phyloP scores from a whole-genome alignment of 1,139 yeast genomes.

The Hyphopichia burtonii region DNA sequence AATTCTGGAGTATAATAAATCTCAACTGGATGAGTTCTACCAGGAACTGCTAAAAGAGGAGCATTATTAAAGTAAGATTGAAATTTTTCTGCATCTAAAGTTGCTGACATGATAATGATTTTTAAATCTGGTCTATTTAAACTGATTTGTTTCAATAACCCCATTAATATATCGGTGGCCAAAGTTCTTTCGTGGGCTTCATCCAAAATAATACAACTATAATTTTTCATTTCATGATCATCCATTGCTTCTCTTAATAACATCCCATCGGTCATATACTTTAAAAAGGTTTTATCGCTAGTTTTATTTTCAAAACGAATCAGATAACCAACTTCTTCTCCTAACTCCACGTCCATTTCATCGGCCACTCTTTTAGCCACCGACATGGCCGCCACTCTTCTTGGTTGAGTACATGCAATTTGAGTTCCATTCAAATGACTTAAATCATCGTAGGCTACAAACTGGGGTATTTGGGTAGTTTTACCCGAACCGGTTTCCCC shows the following conservation, averaged over 20 bases:
- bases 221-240: slow-evolving; percentile 76
- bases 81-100: slow-evolving; percentile 95
- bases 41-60: slow-evolving; percentile 94
- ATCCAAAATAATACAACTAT: slow-evolving; percentile 90
- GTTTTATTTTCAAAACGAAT: slow-evolving; percentile 94
- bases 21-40: slow-evolving; percentile 97
- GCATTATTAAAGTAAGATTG: slow-evolving; percentile 88
- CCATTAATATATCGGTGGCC: slow-evolving; percentile 97
- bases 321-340: slow-evolving; percentile 90
- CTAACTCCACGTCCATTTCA: slow-evolving; percentile 89
- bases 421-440: slow-evolving; percentile 77
- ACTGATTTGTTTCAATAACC: slow-evolving; percentile 80
- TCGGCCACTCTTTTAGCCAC: slow-evolving; percentile 96
- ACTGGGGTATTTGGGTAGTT: slow-evolving; percentile 96
- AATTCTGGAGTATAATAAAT: slow-evolving; percentile 95
- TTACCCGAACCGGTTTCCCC: slow-evolving; percentile 99
- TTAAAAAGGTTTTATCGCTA: slow-evolving; percentile 72
- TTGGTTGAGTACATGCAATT: slow-evolving; percentile 96
- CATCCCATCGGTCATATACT: slow-evolving; percentile 99
- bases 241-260: slow-evolving; percentile 95
- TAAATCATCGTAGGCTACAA: slow-evolving; percentile 88
- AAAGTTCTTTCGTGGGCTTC: slow-evolving; percentile 98
- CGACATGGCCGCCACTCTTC: slow-evolving; percentile 98
- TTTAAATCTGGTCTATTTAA: slow-evolving; percentile 82
- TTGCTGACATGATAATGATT: slow-evolving; percentile 95